Percentiles rank a stretch among this genome's conserved stretches.
phyloP scores from a whole-genome alignment of 2,329 filamentous ascomycete species.

The Amylocarpus encephaloides region DNA sequence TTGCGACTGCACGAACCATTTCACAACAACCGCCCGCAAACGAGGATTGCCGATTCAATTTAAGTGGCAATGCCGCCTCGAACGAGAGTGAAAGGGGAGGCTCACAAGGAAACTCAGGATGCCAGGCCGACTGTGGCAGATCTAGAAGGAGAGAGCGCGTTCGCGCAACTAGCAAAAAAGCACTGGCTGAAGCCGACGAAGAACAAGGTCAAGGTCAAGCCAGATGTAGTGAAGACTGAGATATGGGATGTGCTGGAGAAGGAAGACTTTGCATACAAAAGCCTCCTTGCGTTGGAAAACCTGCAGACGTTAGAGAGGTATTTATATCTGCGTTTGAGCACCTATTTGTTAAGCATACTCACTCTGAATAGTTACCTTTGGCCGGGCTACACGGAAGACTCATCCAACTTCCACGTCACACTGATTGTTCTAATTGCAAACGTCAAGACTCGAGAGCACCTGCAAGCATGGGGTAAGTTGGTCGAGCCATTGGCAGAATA shows the following conservation, averaged over 20 bases:
- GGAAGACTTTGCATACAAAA: conserved; percentile 69
- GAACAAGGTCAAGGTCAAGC: conserved; percentile 67
- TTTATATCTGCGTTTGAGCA: conserved; percentile 11
- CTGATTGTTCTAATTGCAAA: conserved; percentile 81
- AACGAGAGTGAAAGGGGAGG: conserved; percentile 24
- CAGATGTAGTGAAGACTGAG: conserved; percentile 74
- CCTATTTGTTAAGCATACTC: conserved; percentile 12
- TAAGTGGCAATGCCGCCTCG: conserved; percentile 28
- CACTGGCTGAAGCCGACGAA: conserved; percentile 71
- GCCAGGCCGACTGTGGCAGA: conserved; percentile 61
- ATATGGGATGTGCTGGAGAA: conserved; percentile 87
- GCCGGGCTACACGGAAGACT: conserved; percentile 84
- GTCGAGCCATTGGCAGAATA: background rate
- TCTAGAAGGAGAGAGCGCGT: conserved; percentile 63
- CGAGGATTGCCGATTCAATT: conserved; percentile 5
- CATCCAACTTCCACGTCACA: conserved; percentile 87
- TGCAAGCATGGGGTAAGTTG: conserved; percentile 75
- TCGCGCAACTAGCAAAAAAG: conserved; percentile 72
- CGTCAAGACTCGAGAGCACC: conserved; percentile 78
- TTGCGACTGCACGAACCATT: conserved; percentile 8
- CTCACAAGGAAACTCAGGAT: conserved; percentile 34
- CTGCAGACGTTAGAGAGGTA: conserved; percentile 83
- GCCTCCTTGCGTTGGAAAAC: conserved; percentile 78
- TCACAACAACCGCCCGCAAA: background rate
- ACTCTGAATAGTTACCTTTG: conserved; percentile 67